Evolutionary conservation across 306 rosid species (phyloP).

Genomic region (Rosa rugosa): DNA sequence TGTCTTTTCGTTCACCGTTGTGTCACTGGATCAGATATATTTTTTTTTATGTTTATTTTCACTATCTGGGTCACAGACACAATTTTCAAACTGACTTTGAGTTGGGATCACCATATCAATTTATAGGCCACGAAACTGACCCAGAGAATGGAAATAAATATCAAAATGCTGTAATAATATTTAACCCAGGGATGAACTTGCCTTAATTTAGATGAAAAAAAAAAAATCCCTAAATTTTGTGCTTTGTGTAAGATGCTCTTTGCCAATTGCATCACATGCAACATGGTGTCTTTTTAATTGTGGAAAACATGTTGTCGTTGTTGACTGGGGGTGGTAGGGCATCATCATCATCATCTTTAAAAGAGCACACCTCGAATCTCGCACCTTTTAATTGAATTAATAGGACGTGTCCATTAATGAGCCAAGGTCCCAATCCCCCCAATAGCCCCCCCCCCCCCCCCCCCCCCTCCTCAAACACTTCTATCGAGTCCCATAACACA

Average conservation of each 20-base stretch:
- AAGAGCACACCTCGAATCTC: constrained; percentile 30
- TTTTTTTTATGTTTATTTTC: too few species aligned
- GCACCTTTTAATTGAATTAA: constrained; percentile 12
- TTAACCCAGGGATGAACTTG: too few species aligned
- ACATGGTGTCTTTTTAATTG: not conserved
- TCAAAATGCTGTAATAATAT: too few species aligned
- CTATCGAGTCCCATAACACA: constrained; percentile 7
- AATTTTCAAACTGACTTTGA: too few species aligned
- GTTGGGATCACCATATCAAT: too few species aligned
- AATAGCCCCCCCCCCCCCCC: not conserved
- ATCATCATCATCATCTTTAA: not conserved
- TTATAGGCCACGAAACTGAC: too few species aligned
- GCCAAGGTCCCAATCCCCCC: constrained; percentile 3
- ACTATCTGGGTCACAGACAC: too few species aligned
- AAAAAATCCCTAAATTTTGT: too few species aligned
- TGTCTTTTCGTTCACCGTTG: too few species aligned
- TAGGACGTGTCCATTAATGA: constrained; percentile 17
- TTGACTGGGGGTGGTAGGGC: not conserved
- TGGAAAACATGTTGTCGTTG: constrained; percentile 8
- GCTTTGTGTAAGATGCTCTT: not conserved
- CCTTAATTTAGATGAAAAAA: too few species aligned
- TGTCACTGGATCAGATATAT: too few species aligned
- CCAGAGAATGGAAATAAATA: too few species aligned
- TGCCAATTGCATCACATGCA: constrained; percentile 1
- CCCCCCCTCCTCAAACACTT: not conserved